Base-by-base conservation (phyloP, 169 alveolate genomes). In the Eimeria nieschulzi region DNA sequence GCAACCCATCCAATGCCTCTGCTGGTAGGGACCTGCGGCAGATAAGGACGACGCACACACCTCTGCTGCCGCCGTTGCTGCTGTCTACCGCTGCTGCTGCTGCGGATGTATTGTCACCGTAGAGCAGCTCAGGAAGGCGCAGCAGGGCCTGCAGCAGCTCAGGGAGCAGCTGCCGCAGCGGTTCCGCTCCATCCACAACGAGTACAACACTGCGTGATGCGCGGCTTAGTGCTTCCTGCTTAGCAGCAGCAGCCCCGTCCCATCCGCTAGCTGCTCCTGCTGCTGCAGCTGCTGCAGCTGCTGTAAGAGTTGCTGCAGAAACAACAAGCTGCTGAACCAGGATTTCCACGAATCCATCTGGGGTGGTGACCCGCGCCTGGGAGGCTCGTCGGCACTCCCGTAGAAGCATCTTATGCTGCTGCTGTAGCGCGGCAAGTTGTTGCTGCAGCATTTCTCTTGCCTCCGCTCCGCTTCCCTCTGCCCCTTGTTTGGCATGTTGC, bases 121-220 rank as follows among this genome's bases (percentile, higher is more conserved):
- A 72, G 51, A 85, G 23, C 21, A 85, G 84, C 63, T 85, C 92
- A 46, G 92, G 92, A 2, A 85, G 92, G 3, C 92, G 83, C 84
- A 85, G 92, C 33, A 85, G 75, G 51, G 84, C 92, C 25, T 85
- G 84, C 78, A 85, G 92, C 83, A 85, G 63, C 73, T 85, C 92
- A 21, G 92, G 92, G 84, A 71, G 51, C 61, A 46, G 64, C 70
- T 85, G 84, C n/a, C 63, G 83, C 61, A 85, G 92, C n/a, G 63
- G 15, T 56, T 26, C 56, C 39, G 63, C 54, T 63, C 78, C 92
- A 63, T 85, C 92, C 56, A 85, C 64, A 7, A 85, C 55, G n/a
- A 85, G 75, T 13, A 68, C 86, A 19, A 33, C 86, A 54, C 72
- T 64, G 39, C 88, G 6, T 56, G 76, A n/a, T 63, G 71, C 55